phyloP scores from a whole-genome alignment of 257 asterid species.

The Capsicum pubescens region DNA sequence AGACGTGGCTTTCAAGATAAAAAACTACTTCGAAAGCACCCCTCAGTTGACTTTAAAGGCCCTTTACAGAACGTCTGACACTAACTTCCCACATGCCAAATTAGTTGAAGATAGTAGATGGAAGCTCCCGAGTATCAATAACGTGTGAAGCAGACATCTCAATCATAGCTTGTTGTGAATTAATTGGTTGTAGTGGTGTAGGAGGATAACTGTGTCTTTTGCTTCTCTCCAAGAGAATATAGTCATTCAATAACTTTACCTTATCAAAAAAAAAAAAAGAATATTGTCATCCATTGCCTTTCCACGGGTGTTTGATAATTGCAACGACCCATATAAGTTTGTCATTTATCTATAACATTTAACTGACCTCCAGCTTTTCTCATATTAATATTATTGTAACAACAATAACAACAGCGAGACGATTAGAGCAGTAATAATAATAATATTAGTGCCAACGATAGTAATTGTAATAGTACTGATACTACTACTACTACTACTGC shows the following conservation, averaged over 20 bases:
- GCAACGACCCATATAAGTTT: not conserved
- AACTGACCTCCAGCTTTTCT: not conserved
- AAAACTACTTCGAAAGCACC: too few relatives aligned
- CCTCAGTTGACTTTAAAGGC: too few relatives aligned
- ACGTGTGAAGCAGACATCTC: conserved; percentile 6
- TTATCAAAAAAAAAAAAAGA: not conserved
- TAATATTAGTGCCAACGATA: not conserved
- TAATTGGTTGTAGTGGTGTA: not conserved
- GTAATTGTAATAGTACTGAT: not conserved
- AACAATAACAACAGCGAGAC: not conserved
- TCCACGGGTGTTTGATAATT: not conserved
- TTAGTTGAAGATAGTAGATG: too few relatives aligned
- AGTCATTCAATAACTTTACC: not conserved
- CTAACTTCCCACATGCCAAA: too few relatives aligned
- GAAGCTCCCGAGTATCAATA: too few relatives aligned
- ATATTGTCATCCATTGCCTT: not conserved
- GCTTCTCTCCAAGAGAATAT: conserved; percentile 14
- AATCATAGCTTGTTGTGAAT: not conserved
- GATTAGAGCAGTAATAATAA: not conserved
- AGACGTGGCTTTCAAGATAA: too few relatives aligned
- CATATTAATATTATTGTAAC: not conserved
- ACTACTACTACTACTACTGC: not conserved
- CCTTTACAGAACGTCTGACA: too few relatives aligned
- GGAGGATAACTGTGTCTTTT: not conserved
- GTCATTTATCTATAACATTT: not conserved